Evolutionary conservation across 2,329 filamentous ascomycete species (phyloP), one percentile per base, ranked within the genome.

Genomic region (Ophiocordyceps camponoti-leonardi): DNA sequence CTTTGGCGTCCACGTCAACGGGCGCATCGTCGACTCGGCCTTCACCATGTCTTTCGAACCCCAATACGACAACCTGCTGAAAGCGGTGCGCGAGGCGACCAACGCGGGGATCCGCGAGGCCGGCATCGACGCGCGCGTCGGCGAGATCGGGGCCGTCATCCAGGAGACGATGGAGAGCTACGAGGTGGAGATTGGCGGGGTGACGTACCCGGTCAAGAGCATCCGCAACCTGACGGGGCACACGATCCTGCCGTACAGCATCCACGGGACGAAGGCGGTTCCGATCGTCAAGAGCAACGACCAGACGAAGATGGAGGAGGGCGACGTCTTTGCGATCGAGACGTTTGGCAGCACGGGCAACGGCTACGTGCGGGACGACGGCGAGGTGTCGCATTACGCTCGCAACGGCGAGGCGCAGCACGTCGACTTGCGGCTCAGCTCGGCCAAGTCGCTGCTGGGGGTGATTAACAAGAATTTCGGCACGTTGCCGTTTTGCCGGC

Each of bases 401-500:
- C 79, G 83, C 61, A 71, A 75, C 49, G 63, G 68, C 31, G 82
- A 94, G 60, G 81, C 80, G 4, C 76, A 81, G 44, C 85, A 86
- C 58, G 79, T 85, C 8, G 77, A 84, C 48, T 68, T 94, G 48
- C 77, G 84, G 44, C 68, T 93, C 44, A 77, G 81, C 41, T 93
- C 86, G 42, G 88, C 88, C 48, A 92, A 88, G 69, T 82, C 79
- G 47, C 70, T 96, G 47, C 71, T 94, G 53, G 92, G 75, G 56
- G 81, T 86, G 30, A 95, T 96, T 63, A 92, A 86, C 67, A 94
- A 94, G 73, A 94, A 94, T 66, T 96, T 95, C 61, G 86, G 86
- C 52, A 94, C 87, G 1, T 66, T 96, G 53, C 87, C 87, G 2
- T 96, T 87, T 64, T 94, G 86, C 63, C 75, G 88, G 51, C 79